phyloP scores from a whole-genome alignment of 2,329 filamentous ascomycete species.

The Penicillium expansum region DNA sequence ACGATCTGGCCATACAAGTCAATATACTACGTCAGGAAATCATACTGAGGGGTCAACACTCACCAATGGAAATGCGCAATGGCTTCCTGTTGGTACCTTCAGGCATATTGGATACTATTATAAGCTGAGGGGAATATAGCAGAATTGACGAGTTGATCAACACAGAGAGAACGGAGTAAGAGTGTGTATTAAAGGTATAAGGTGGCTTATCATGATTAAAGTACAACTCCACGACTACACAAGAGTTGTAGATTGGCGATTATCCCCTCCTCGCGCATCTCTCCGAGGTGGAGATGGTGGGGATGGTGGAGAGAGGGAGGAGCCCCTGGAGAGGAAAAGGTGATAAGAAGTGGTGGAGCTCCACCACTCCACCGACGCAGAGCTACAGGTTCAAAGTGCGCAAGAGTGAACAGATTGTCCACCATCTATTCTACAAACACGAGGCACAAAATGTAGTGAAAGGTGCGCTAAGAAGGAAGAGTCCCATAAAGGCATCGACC shows the following conservation, averaged over 20 bases:
- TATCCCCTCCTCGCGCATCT: neutral
- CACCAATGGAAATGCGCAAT: neutral
- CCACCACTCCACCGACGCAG: neutral
- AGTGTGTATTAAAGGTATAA: neutral
- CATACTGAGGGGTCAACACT: neutral
- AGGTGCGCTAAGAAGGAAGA: neutral
- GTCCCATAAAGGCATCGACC: conserved; percentile 5
- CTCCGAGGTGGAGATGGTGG: conserved; percentile 7
- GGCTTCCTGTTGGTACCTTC: conserved; percentile 1
- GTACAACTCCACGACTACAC: neutral
- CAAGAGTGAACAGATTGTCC: neutral
- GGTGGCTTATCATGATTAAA: neutral
- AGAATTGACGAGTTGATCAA: neutral
- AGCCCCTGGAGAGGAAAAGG: neutral
- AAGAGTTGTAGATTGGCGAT: neutral
- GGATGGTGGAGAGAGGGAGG: no score
- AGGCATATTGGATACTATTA: conserved; percentile 3
- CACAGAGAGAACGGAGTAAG: neutral
- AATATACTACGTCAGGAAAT: neutral
- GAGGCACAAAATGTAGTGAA: neutral
- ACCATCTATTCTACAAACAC: neutral
- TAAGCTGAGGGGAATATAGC: neutral
- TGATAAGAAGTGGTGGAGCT: conserved; percentile 10
- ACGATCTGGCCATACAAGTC: conserved; percentile 13
- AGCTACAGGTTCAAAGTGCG: neutral